Evolutionary conservation across 2,329 filamentous ascomycete genomes (phyloP), one percentile per base, ranked within the genome.

Genomic region (Allantophomopsis cytisporea): DNA sequence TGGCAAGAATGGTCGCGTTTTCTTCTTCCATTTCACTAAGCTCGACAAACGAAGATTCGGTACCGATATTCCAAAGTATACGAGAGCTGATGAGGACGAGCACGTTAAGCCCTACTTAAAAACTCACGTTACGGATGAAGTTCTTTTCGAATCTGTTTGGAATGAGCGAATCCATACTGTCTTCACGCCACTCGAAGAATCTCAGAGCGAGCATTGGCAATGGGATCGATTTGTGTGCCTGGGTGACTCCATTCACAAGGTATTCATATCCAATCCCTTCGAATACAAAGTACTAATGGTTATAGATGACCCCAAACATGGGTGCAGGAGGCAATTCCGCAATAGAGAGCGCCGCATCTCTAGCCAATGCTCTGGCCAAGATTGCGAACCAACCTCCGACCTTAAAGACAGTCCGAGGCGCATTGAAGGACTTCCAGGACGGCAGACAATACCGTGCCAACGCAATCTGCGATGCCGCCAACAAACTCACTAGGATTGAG

Each of bases 401-500:
- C 4, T 28, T 28, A 6, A 21, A 33, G 38, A 8, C 36, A 36
- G 15, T 43, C 30, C 15, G 37, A 17, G 16, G 30, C 7, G 40
- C 34, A 4, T 23, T 47, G 11, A 36, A 38, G 12, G 21, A 30
- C 14, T 51, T 43, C 35, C 42, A 51, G 13, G 39, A 14, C 23
- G 50, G 45, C 16, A 45, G 45, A 7, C 39, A 45, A 8, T 13
- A 21, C 11, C 43, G 50, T 14, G 43, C 44, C 10, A 47, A 49
- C 16, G 21, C 37, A 13, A 48, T 45, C 16, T 42, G 41, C 32
- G 44, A 51, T 31, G 35, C 36, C 6, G 47, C 49, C 3, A 50
- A 50, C 32, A 31, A 47, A n/a, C 38, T 52, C 8, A 52, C 48
- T 14, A 41, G 48, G 13, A 33, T 50, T 28, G 47, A 51, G 34